Base-by-base conservation (phyloP, 73 alveolate genomes). In the Halteria grandinella region DNA sequence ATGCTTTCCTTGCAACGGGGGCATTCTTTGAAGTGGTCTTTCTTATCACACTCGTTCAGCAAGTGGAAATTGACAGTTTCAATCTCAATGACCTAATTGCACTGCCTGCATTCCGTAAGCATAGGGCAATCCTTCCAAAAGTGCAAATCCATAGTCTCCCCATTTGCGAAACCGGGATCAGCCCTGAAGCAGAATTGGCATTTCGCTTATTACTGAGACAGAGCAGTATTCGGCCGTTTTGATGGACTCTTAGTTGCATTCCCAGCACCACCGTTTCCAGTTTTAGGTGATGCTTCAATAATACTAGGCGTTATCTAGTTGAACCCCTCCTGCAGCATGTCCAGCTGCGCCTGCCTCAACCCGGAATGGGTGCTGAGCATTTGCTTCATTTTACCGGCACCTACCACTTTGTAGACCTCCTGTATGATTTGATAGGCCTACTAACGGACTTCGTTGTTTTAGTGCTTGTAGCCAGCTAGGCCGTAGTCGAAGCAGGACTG, bases 291-390 rank as follows among this genome's bases (percentile, higher is more conserved):
- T 1, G 51, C 79, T 45, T 50, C 31, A 18, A 7, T 39, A 20
- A 23, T 62, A 6, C 15, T 62, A 40, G 18, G 6, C 43, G 62
- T 85, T 41, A 86, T 89, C 44, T 90, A 89, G 1, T 76, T 69
- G 48, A 90, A 90, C 44, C 93, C 94, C 17, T 91, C 93, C 70
- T 93, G 95, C 17, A 91, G 78, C 29, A 86, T 71, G 45, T 90
- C 97, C 0, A 87, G 57, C 73, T 94, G 93, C 0, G 98, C 98
- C 21, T 91, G 95, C 64, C 99, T 95, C 1, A 95, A 85, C 51
- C 86, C 93, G n/a, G n/a, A n/a, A n/a, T n/a, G n/a, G n/a, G n/a
- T n/a, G 0, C 85, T 72, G 28, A 90, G 83, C 53, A 83, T 78
- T 6, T 89, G 64, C 53, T 88, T 85, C 44, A 92, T 60, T 89